A percentile compares a stretch with the other conserved stretches of the same genome.
These are phyloP conservation scores for Diaporthe australafricana DNA, from an alignment of 2,329 filamentous ascomycete genomes.

Conservation along the genomic window DNA sequence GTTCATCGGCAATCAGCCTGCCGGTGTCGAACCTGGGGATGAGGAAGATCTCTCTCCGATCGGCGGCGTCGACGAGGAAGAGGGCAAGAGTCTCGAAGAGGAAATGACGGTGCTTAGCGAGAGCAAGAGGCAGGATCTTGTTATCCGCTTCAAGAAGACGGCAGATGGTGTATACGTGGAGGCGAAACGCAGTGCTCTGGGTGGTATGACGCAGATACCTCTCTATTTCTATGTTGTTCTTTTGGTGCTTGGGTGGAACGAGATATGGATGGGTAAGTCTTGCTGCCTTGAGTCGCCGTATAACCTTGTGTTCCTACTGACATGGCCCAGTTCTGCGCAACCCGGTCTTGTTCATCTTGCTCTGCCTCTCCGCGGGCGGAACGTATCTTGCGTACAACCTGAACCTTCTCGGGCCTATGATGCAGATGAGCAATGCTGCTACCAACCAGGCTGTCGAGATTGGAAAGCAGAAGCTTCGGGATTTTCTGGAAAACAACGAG, in stretches of 20 bases:
- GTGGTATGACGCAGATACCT: constrained; percentile 92
- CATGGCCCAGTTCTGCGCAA: constrained; percentile 82
- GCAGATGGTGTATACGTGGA: constrained; percentile 98
- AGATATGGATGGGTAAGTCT: constrained; percentile 87
- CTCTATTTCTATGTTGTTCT: constrained; percentile 94
- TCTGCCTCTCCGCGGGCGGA: constrained; percentile 80
- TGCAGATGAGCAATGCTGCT: constrained; percentile 94
- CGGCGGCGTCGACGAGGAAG: constrained; percentile 93
- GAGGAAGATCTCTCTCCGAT: constrained; percentile 92
- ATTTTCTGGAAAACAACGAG: constrained; percentile 90
- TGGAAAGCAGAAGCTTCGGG: constrained; percentile 88
- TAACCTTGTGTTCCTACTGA: constrained; percentile 37
- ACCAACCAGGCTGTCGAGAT: constrained; percentile 88
- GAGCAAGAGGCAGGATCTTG: constrained; percentile 89
- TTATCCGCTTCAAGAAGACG: constrained; percentile 96
- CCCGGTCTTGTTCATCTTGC: constrained; percentile 89
- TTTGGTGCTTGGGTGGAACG: constrained; percentile 96
- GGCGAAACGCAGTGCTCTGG: constrained; percentile 95
- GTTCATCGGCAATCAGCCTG: constrained; percentile 85
- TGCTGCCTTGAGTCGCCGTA: background rate
- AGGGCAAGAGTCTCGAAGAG: constrained; percentile 93
- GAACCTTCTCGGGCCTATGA: constrained; percentile 95
- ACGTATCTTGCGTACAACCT: constrained; percentile 93
- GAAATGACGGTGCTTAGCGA: constrained; percentile 97
- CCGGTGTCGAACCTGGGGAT: constrained; percentile 80